These are phyloP conservation scores for Medicago lupulina DNA, from an alignment of 306 rosid species.

Conservation along the genomic window DNA sequence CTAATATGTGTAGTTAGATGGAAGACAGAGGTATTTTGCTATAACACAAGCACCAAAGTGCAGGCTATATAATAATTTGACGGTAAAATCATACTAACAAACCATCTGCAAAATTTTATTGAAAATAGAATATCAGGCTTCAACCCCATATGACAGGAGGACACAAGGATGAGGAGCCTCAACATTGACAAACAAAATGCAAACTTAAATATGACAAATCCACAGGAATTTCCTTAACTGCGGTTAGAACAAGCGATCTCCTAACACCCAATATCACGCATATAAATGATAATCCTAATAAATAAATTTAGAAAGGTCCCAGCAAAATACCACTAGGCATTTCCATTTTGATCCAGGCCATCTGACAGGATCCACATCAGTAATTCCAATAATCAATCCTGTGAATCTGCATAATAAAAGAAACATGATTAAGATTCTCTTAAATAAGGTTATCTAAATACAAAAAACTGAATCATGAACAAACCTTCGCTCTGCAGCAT, in stretches of 20 bases:
- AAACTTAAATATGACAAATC: not conserved
- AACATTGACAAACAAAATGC: slow-evolving; percentile 3
- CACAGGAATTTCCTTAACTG: not conserved
- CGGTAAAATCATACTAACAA: no score
- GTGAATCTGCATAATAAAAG: slow-evolving; percentile 63
- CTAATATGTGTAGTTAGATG: slow-evolving; percentile 2
- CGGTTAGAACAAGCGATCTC: not conserved
- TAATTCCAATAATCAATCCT: slow-evolving; percentile 70
- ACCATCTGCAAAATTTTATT: no score
- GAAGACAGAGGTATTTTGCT: not conserved
- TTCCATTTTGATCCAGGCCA: slow-evolving; percentile 97
- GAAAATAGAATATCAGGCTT: no score
- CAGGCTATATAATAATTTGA: no score
- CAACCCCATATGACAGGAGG: no score
- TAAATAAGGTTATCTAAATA: slow-evolving; percentile 13
- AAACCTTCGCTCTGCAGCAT: slow-evolving; percentile 82
- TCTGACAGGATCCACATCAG: slow-evolving; percentile 75
- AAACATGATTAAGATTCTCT: slow-evolving; percentile 13
- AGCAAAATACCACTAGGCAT: slow-evolving; percentile 65
- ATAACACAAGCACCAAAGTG: not conserved
- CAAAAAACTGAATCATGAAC: slow-evolving; percentile 29
- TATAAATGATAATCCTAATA: slow-evolving; percentile 1
- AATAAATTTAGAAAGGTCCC: not conserved
- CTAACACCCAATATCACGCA: not conserved
- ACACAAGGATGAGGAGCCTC: not conserved